phyloP scores from a whole-genome alignment of 164 flowering plant genomes.

The Aristolochia contorta region DNA sequence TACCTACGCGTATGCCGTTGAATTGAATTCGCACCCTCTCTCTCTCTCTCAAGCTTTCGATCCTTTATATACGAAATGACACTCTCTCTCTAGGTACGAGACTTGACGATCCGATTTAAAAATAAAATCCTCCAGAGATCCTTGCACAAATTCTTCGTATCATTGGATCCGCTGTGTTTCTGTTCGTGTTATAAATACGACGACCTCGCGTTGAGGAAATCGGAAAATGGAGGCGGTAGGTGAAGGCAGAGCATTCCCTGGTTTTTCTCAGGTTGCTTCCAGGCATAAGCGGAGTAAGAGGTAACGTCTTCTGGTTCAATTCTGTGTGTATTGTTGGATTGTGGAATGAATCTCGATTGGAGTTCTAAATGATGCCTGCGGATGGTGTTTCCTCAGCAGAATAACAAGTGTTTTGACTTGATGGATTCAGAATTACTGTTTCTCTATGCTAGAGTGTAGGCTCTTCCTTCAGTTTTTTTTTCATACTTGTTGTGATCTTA shows the following conservation, averaged over 20 bases:
- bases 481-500: too few species aligned
- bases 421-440: not conserved
- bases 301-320: slow-evolving; percentile 12
- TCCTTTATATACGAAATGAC: not conserved
- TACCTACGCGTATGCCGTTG: slow-evolving; percentile 31
- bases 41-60: not conserved
- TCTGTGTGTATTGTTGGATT: not conserved
- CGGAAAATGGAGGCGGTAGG: not conserved
- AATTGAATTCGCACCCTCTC: slow-evolving; percentile 25
- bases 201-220: not conserved
- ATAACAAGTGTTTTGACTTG: not conserved
- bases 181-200: not conserved
- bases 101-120: not conserved
- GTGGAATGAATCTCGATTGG: not conserved
- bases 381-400: not conserved
- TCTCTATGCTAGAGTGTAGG: not conserved
- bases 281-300: slow-evolving; percentile 67
- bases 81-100: not conserved
- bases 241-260: slow-evolving; percentile 14
- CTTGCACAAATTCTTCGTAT: not conserved
- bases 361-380: not conserved
- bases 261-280: slow-evolving; percentile 14
- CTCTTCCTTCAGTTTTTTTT: not conserved
- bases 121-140: not conserved
- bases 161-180: not conserved